Base-by-base conservation (phyloP, 2,329 filamentous ascomycete species). In the Mariannaea sp. region DNA sequence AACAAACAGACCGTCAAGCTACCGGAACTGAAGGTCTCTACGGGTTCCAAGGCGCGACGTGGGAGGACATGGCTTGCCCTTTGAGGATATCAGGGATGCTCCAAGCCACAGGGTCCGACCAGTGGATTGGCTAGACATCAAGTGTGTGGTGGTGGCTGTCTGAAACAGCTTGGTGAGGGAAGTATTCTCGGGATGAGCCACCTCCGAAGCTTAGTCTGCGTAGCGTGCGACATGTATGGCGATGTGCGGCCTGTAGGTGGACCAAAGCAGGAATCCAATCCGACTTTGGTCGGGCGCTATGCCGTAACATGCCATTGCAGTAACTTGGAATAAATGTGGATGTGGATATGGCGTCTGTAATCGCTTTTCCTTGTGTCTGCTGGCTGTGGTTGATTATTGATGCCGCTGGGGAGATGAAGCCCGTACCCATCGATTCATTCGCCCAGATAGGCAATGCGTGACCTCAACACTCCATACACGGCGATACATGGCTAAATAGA, bases 131-230 rank as follows among this genome's bases (percentile, higher is more conserved):
- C 60, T 62, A 55, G 53, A 55, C 47, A 40, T 46, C 38, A 41
- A 54, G 54, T 49, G 52, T 53, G 42, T 46, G 52, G 49, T 53
- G 35, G 38, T 62, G 48, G 48, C 49, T 40, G 59, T 62, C 63
- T 68, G 66, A 69, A 65, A 67, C 66, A 51, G 56, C 53, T 26
- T 63, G 48, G 41, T 43, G 53, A 39, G 51, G 48, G 58, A 57
- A 58, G 53, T 53, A 45, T 60, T 63, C 66, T 65, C 62, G 69
- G 69, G 60, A 68, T 43, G 59, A 57, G 65, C 58, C 67, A 67
- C 48, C 66, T 71, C 69, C 68, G 69, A 58, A 54, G 61, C 48
- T 55, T 67, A 64, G 61, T 38, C 51, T 54, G 35, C 45, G 55
- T 59, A 65, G 61, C 57, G 57, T 43, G 39, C 41, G 19, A 22